phyloP scores from a whole-genome alignment of 2,329 filamentous ascomycete species.

The Fusarium sp. region DNA sequence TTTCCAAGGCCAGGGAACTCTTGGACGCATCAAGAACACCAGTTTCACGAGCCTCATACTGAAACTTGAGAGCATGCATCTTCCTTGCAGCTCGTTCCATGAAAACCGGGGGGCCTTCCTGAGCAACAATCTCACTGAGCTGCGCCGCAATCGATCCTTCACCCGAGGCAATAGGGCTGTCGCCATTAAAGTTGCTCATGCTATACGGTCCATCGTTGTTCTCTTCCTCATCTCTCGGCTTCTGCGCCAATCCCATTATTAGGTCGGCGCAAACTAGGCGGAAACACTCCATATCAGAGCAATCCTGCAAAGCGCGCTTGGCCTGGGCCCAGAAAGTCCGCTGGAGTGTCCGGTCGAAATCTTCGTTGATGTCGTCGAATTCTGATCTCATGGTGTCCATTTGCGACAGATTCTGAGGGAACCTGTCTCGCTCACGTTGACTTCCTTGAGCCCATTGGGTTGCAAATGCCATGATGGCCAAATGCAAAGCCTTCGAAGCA shows the following conservation, averaged over 20 bases:
- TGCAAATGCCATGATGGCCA: constrained; percentile 63
- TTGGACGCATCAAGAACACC: constrained; percentile 43
- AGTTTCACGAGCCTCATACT: constrained; percentile 47
- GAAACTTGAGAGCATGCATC: constrained; percentile 53
- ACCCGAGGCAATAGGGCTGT: constrained; percentile 37
- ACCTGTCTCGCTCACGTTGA: constrained; percentile 44
- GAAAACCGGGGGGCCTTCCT: constrained; percentile 46
- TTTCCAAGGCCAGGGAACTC: constrained; percentile 43
- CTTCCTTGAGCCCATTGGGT: constrained; percentile 57
- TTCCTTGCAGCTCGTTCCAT: constrained; percentile 54
- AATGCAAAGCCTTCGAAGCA: constrained; percentile 58
- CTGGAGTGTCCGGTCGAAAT: constrained; percentile 54
- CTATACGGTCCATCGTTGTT: constrained; percentile 24
- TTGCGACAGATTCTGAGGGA: constrained; percentile 38
- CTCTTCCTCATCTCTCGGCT: constrained; percentile 47
- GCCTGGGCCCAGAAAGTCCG: constrained; percentile 55
- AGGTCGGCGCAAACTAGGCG: constrained; percentile 55
- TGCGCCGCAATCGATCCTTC: constrained; percentile 47
- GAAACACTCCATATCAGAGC: constrained; percentile 54
- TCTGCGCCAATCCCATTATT: constrained; percentile 54
- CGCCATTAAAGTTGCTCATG: constrained; percentile 30
- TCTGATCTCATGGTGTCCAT: constrained; percentile 42
- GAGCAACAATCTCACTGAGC: constrained; percentile 46
- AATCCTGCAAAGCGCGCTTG: constrained; percentile 51
- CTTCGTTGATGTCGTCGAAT: constrained; percentile 46